Percentiles rank a stretch among this genome's conserved stretches.
These are phyloP conservation scores for Geotrichum phurueaensis DNA, from an alignment of 1,139 yeast species.

Conservation along the genomic window DNA sequence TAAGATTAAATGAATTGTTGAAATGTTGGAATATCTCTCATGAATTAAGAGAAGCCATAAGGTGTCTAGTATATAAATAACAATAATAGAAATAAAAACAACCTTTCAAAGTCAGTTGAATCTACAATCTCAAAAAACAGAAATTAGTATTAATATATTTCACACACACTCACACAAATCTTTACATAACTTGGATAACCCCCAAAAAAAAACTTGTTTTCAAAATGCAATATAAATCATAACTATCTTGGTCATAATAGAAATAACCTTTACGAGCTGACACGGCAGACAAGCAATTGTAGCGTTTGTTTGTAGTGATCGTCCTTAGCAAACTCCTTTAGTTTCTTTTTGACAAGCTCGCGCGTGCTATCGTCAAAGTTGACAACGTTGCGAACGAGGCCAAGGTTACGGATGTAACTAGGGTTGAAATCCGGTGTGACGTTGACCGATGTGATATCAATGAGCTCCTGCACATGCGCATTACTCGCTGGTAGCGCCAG, in stretches of 20 bases:
- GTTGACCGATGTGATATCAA: background rate
- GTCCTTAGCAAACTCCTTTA: background rate
- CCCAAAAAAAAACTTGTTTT: too few relatives aligned
- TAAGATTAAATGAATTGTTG: too few relatives aligned
- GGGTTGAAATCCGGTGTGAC: background rate
- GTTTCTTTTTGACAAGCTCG: background rate
- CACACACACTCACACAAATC: too few relatives aligned
- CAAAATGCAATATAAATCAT: too few relatives aligned
- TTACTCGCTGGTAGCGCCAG: background rate
- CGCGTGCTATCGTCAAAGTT: background rate
- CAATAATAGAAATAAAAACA: too few relatives aligned
- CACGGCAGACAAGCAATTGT: background rate
- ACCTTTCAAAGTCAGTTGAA: too few relatives aligned
- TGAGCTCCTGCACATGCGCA: background rate
- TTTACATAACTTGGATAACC: too few relatives aligned
- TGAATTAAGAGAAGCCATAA: too few relatives aligned
- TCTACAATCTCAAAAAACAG: too few relatives aligned
- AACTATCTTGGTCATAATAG: background rate
- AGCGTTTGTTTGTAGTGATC: background rate
- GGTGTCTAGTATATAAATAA: too few relatives aligned
- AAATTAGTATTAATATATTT: too few relatives aligned
- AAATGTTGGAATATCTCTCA: too few relatives aligned
- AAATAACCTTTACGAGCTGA: background rate
- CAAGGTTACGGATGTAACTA: background rate
- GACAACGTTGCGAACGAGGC: background rate